These are phyloP conservation scores for Arabis alpina DNA, from an alignment of 345 rosid species.

Conservation along the genomic window DNA sequence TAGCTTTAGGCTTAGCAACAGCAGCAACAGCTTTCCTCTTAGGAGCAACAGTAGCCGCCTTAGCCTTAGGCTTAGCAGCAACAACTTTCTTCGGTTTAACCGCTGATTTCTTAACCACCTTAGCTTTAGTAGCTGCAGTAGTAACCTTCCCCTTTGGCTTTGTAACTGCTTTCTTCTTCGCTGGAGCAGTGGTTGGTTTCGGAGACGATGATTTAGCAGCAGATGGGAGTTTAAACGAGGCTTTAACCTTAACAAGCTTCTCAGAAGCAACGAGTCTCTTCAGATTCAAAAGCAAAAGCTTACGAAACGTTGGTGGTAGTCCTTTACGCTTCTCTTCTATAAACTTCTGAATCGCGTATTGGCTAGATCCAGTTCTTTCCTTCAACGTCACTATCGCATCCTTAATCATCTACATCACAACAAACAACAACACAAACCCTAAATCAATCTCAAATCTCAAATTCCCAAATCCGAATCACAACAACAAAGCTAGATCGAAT, in stretches of 20 bases:
- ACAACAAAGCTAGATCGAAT: background rate
- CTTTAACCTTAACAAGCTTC: slow-evolving; percentile 74
- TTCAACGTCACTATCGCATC: slow-evolving; percentile 72
- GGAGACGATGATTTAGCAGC: slow-evolving; percentile 36
- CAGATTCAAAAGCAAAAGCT: slow-evolving; percentile 60
- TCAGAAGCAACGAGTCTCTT: slow-evolving; percentile 73
- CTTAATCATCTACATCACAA: slow-evolving; percentile 64
- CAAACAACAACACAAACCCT: background rate
- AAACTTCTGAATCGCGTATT: slow-evolving; percentile 80
- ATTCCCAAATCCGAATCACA: background rate
- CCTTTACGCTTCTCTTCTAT: slow-evolving; percentile 76
- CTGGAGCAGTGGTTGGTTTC: slow-evolving; percentile 33
- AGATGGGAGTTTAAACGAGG: slow-evolving; percentile 69
- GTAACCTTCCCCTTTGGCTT: slow-evolving; percentile 46
- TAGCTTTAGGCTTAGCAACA: slow-evolving; percentile 54
- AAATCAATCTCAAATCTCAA: slow-evolving; percentile 17
- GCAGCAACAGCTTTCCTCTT: slow-evolving; percentile 48
- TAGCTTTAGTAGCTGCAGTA: slow-evolving; percentile 35
- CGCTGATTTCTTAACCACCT: slow-evolving; percentile 45
- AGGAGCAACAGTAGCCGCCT: slow-evolving; percentile 16
- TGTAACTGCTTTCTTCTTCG: slow-evolving; percentile 43
- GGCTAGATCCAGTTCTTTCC: slow-evolving; percentile 90
- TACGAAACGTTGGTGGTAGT: slow-evolving; percentile 62
- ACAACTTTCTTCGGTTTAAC: slow-evolving; percentile 46
- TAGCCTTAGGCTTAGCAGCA: slow-evolving; percentile 32